phyloP scores from a whole-genome alignment of 1,284 basidiomycete genomes.

The Meira miltonrushii region DNA sequence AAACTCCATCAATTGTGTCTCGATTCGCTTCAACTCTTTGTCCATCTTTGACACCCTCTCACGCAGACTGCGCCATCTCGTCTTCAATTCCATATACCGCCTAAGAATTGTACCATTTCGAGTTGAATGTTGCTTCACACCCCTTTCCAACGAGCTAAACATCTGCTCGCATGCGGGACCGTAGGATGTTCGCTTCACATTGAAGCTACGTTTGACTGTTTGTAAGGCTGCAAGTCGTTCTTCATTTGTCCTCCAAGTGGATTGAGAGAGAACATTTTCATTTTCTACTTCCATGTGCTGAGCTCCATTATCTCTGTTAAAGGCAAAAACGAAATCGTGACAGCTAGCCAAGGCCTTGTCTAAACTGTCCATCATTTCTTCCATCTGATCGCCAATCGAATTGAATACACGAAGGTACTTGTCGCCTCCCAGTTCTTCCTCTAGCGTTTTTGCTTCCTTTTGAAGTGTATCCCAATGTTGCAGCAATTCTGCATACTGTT shows the following conservation, averaged over 20 bases:
- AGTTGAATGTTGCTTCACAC: constrained; percentile 78
- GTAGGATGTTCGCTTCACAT: constrained; percentile 65
- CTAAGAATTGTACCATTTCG: constrained; percentile 90
- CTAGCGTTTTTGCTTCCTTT: constrained; percentile 71
- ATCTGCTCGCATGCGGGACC: constrained; percentile 86
- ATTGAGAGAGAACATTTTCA: constrained; percentile 2
- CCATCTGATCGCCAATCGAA: constrained; percentile 82
- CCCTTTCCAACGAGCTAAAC: constrained; percentile 85
- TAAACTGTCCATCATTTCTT: constrained; percentile 91
- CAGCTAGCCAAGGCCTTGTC: constrained; percentile 82
- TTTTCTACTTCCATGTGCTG: constrained; percentile 1
- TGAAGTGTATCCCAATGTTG: constrained; percentile 75
- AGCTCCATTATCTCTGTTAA: constrained; percentile 23
- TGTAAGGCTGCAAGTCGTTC: constrained; percentile 28
- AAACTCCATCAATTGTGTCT: constrained; percentile 36
- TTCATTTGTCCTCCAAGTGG: constrained; percentile 12
- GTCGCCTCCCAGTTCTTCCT: constrained; percentile 88
- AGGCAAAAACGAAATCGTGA: constrained; percentile 58
- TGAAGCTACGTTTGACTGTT: constrained; percentile 25
- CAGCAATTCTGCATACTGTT: constrained; percentile 23
- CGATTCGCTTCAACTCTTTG: constrained; percentile 70
- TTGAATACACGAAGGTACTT: constrained; percentile 92
- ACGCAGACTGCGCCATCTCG: constrained; percentile 71
- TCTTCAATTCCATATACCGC: constrained; percentile 74
- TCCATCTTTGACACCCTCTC: constrained; percentile 73